phyloP scores from a whole-genome alignment of 768 basidiomycete genomes.

The Neoboletus brunneissimus region DNA sequence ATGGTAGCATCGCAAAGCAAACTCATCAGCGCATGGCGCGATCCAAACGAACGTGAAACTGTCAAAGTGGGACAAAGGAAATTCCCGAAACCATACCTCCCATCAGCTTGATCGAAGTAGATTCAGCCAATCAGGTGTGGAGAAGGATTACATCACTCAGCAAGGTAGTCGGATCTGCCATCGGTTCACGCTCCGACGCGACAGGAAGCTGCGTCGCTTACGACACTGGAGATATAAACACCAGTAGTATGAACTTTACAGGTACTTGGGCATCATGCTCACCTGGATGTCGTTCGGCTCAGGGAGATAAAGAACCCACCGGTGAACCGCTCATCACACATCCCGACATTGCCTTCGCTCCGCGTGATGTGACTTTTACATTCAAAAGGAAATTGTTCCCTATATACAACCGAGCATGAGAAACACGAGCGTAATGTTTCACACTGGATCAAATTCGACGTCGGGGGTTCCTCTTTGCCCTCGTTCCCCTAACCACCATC shows the following conservation, averaged over 20 bases:
- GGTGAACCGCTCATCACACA: not conserved
- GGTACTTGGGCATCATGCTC: not conserved
- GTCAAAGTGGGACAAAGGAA: constrained; percentile 11
- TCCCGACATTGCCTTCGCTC: not conserved
- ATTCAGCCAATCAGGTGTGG: constrained; percentile 5
- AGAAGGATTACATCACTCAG: not conserved
- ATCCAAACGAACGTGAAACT: constrained; percentile 5
- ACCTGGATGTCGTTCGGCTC: not conserved
- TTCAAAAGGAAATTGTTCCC: constrained; percentile 21
- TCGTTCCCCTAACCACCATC: constrained; percentile 79
- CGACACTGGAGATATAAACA: too few species aligned
- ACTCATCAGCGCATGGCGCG: not conserved
- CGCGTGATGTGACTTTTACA: not conserved
- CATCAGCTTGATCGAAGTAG: not conserved
- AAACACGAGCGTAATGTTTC: constrained; percentile 17
- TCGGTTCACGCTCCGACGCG: constrained; percentile 4
- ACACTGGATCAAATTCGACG: constrained; percentile 10
- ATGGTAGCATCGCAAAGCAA: not conserved
- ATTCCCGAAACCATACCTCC: not conserved
- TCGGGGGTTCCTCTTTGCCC: constrained; percentile 58
- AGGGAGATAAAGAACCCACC: not conserved
- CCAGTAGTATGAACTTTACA: not conserved
- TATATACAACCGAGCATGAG: constrained; percentile 14
- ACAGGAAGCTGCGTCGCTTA: not conserved
- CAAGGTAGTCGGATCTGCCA: not conserved